Base-by-base conservation (phyloP, 305 asterid genomes). In the Rubia tinctorum region DNA sequence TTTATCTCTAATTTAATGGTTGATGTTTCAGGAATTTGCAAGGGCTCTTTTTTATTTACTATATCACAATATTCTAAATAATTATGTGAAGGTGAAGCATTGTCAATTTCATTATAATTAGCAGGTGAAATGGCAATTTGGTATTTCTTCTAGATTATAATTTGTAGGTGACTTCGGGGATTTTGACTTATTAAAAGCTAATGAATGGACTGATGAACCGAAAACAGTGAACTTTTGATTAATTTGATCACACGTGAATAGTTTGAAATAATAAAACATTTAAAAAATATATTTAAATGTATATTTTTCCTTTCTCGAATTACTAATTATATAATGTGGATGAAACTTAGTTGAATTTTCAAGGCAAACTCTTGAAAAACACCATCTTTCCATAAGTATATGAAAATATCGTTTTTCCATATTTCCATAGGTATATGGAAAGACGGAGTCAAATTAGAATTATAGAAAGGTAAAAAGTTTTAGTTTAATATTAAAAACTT, bases 121-220 rank as follows among this genome's bases (percentile, higher is more conserved):
- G 86, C 77, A 72, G 92, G 77, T 86, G 75, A 72, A 65, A 62
- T 79, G 79, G 84, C 76, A 82, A 77, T 76, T 75, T 67, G 77
- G 79, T 56, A 51, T 67, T 12, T 40, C n/a, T 14, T 72, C 45
- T 15, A 18, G 45, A 67, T 40, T 60, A 68, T 63, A 6, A 0
- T 17, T 7, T 3, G n/a, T 53, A 53, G 17, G 20, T 47, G 15
- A 4, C 11, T 49, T 73, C 10, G 18, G 22, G 18, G 73, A 56
- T 17, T 2, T 11, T 45, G 43, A 49, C 55, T 10, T 23, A 44
- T 23, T n/a, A 67, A 56, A 49, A 58, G 62, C 69, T n/a, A 68
- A 8, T 17, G 70, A 69, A 60, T 75, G 71, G 74, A 69, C 68
- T 17, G 63, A 23, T 37, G 8, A 63, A 75, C 78, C 70, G 37